Evolutionary conservation across 2,329 filamentous ascomycete species (phyloP).

Genomic region (Cladosporium sp.): DNA sequence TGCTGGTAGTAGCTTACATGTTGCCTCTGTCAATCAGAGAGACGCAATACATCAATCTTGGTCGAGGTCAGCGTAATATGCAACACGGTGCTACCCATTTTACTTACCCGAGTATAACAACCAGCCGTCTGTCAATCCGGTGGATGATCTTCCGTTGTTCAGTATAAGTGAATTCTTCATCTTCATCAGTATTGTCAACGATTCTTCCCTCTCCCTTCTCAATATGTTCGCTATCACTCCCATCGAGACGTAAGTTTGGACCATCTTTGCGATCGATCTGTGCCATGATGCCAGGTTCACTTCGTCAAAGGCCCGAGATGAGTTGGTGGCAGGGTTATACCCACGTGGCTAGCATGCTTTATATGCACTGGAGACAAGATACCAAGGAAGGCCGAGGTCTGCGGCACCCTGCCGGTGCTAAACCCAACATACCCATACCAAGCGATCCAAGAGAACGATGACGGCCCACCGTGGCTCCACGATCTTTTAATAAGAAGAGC

Average conservation of each 20-base stretch:
- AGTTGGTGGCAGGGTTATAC: neutral
- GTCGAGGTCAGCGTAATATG: neutral
- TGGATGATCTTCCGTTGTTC: constrained; percentile 52
- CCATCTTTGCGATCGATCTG: neutral
- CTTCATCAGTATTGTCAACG: constrained; percentile 1
- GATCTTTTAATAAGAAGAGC: neutral
- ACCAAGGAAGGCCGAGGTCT: neutral
- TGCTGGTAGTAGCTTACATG: constrained; percentile 34
- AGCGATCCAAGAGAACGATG: neutral
- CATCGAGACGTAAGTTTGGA: neutral
- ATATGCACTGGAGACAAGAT: neutral
- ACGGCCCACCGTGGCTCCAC: neutral
- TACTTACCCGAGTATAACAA: constrained; percentile 30
- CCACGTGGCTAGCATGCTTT: neutral
- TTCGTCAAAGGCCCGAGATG: too few relatives aligned
- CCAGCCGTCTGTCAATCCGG: constrained; percentile 56
- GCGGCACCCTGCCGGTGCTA: neutral
- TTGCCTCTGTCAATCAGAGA: constrained; percentile 78
- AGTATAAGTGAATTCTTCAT: constrained; percentile 4
- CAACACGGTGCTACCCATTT: neutral
- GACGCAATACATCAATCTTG: constrained; percentile 51
- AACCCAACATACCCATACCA: neutral
- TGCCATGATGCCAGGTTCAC: neutral
- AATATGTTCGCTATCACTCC: neutral
- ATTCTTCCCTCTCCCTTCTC: neutral